Base-by-base conservation (phyloP, 2,329 filamentous ascomycete genomes). In the Penicillium thymicola region DNA sequence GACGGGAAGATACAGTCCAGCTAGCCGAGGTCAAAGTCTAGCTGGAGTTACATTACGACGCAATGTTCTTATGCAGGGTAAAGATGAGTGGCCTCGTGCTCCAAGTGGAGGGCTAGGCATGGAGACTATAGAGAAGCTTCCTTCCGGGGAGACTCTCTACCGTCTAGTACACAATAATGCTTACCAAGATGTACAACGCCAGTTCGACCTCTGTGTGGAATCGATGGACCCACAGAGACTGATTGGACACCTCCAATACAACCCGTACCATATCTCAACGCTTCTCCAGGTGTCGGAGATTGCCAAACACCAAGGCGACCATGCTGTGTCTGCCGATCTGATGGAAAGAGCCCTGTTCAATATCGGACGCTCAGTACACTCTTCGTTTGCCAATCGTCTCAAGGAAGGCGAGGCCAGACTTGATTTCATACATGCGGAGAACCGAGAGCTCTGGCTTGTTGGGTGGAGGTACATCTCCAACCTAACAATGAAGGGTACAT, bases 261-360 rank as follows among this genome's bases (percentile, higher is more conserved):
- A 91, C 66, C 89, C 93, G 4, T 97, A 97, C 72, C 92, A 97
- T 70, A 88, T 97, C 63, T 94, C 91, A 1, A 92, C 90, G 2
- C 82, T 97, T n/a, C 85, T 97, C 23, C 92, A 97, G 71, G 92
- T 96, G 28, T 95, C 90, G 59, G 90, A 91, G 70, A 89, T 97
- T 48, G 92, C 92, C 13, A 93, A 94, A 71, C 89, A 96, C 63
- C 91, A 97, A 69, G 86, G 91, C 51, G 94, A 97, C 69, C 88
- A 92, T 71, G 85, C 92, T 1, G 84, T 94, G 4, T 87, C 93
- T 0, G 88, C 90, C 4, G 92, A 97, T 67, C 82, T 97, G 2
- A 85, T 95, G 52, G 93, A 97, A 75, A 85, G 94, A 44, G 92
- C 93, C 0, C 82, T 99, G 6, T 97, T 97, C 76, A 89, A 90